Evolutionary conservation across 2,329 filamentous ascomycete genomes (phyloP), one percentile per base, ranked within the genome.

Genomic region (Aspergillus jensenii): DNA sequence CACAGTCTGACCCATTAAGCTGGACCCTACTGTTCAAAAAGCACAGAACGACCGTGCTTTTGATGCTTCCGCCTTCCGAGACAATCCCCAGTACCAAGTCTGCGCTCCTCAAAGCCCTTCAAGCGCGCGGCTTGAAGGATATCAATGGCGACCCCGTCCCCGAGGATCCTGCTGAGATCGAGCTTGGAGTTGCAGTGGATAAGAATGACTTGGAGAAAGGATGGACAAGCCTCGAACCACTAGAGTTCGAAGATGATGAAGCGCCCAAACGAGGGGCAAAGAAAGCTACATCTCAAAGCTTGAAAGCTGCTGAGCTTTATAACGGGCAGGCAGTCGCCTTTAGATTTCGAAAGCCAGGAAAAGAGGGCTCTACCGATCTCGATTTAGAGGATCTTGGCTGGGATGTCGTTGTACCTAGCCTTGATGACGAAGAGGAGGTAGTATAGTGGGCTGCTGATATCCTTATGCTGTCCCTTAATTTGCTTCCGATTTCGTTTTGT

Each of bases 1-100:
- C 61, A 21, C 67, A 68, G 23, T 49, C 65, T 27, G 67, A 71
- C 48, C 80, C 85, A 45, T 76, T 80, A n/a, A 78, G 82, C 64
- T 80, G 84, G 66, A 90, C 88, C 9, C 77, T 93, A 55, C 83
- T 87, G 59, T 86, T 93, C 76, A 91, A 91, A 73, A 83, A 89
- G 71, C 86, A 88, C 68, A 84, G 85, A 58, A 84, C 87, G 66
- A 92, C 88, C 4, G 80, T 91, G 62, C 84, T 90, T 66, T 79
- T 92, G 58, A 87, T 89, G 61, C 81, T 88, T 46, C 81, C 85
- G 40, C 77, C 85, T 5, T 76, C 82, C 14, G 81, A 82, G 40
- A 74, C 85, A 11, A 84, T 91, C 67, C 74, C 79, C 15, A 73
- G 78, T 1, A 76, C 90, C 58, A 85, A 85, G 56, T 65, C 78